phyloP scores from a whole-genome alignment of 306 rosid species.

The Quercus agrifolia region DNA sequence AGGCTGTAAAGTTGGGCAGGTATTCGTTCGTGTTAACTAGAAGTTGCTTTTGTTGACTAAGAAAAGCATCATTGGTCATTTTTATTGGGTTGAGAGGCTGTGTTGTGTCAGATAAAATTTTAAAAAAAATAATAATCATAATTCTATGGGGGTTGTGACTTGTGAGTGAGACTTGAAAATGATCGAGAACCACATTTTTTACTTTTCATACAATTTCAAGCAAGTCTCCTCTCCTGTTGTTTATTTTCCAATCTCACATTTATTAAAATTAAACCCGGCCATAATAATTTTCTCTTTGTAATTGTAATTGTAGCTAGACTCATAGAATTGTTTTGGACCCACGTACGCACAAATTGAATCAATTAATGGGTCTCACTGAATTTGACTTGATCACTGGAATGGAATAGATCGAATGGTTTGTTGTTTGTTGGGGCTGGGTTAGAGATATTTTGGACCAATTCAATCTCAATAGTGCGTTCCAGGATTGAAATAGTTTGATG shows the following conservation, averaged over 20 bases:
- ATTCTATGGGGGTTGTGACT: not conserved
- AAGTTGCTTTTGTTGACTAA: slow-evolving; percentile 60
- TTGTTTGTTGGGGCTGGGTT: no score
- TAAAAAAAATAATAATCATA: not conserved
- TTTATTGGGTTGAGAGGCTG: slow-evolving; percentile 21
- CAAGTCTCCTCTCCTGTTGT: not conserved
- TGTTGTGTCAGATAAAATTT: not conserved
- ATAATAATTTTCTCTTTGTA: not conserved
- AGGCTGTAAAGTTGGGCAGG: slow-evolving; percentile 11
- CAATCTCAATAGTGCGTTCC: no score
- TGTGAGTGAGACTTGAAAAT: not conserved
- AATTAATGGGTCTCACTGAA: slow-evolving; percentile 27
- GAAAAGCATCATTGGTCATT: slow-evolving; percentile 13
- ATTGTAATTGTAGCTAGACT: no score
- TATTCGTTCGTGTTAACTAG: not conserved
- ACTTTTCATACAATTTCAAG: not conserved
- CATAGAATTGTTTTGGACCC: slow-evolving; percentile 15
- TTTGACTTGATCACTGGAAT: slow-evolving; percentile 30
- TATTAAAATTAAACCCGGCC: no score
- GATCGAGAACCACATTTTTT: no score
- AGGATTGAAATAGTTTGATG: no score
- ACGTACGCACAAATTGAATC: slow-evolving; percentile 8
- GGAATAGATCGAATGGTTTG: no score
- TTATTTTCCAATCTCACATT: not conserved
- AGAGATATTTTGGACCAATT: no score